These are phyloP conservation scores for Leucocoprinus leucothites DNA, from an alignment of 768 basidiomycete species.

Conservation along the genomic window DNA sequence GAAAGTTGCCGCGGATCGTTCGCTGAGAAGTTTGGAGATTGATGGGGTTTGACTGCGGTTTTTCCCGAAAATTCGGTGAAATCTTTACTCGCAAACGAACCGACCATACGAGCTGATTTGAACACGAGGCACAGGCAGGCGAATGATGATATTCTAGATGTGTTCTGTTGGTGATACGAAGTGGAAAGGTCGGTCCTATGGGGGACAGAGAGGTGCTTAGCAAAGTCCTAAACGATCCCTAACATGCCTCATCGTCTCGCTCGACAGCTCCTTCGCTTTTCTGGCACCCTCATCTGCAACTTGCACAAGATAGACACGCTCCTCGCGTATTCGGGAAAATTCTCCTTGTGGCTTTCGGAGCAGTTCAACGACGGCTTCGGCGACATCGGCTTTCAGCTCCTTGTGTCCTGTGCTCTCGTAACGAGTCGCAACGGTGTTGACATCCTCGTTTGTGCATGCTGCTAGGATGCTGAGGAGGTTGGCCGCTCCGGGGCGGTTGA, in stretches of 20 bases:
- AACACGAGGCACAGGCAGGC: neutral
- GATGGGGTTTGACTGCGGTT: too few relatives aligned
- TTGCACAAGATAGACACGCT: conserved; percentile 55
- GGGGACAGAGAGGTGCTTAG: neutral
- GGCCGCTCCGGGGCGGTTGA: conserved; percentile 73
- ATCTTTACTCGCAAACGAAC: too few relatives aligned
- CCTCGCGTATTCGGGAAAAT: conserved; percentile 60
- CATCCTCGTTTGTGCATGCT: conserved; percentile 57
- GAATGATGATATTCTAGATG: neutral
- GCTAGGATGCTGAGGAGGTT: conserved; percentile 81
- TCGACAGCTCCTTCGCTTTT: conserved; percentile 60
- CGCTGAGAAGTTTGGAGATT: too few relatives aligned
- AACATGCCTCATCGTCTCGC: conserved; percentile 63
- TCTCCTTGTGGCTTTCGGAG: conserved; percentile 66
- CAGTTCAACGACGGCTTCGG: conserved; percentile 66
- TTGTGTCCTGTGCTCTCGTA: conserved; percentile 60
- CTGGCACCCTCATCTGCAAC: conserved; percentile 64
- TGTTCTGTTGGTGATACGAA: neutral
- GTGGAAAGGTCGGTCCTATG: too few relatives aligned
- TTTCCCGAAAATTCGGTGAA: too few relatives aligned
- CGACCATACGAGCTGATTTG: too few relatives aligned
- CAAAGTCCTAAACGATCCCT: conserved; percentile 59
- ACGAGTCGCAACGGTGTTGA: conserved; percentile 40
- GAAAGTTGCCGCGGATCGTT: too few relatives aligned
- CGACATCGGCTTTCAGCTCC: conserved; percentile 69